Evolutionary conservation across 805 yeast genomes (phyloP).

Genomic region (Yamadazyma kitorensis): DNA sequence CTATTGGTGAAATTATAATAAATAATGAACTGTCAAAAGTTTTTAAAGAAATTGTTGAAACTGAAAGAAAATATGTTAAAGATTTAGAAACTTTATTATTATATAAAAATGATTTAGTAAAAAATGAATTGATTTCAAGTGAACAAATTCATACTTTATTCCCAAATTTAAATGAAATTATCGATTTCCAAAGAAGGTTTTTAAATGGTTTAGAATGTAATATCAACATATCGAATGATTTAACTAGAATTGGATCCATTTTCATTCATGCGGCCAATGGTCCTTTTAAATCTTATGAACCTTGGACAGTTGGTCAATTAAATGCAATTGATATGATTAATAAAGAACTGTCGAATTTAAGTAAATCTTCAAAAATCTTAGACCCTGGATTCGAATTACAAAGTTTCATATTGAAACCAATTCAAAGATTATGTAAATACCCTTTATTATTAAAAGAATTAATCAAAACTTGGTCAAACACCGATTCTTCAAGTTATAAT

Average conservation of each 20-base stretch:
- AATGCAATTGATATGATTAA: slow-evolving; percentile 80
- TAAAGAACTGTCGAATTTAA: slow-evolving; percentile 57
- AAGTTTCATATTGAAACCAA: slow-evolving; percentile 86
- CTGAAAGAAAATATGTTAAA: slow-evolving; percentile 90
- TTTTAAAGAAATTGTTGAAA: slow-evolving; percentile 77
- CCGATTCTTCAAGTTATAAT: slow-evolving; percentile 35
- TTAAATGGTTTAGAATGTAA: slow-evolving; percentile 88
- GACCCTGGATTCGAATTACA: slow-evolving; percentile 89
- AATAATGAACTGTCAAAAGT: slow-evolving; percentile 71
- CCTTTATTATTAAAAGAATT: slow-evolving; percentile 80
- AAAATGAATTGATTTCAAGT: slow-evolving; percentile 64
- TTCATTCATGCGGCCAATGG: slow-evolving; percentile 77
- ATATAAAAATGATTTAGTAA: slow-evolving; percentile 66
- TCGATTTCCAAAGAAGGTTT: slow-evolving; percentile 90
- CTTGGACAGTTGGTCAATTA: slow-evolving; percentile 90
- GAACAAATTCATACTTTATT: slow-evolving; percentile 80
- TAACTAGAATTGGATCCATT: slow-evolving; percentile 85
- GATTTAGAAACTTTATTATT: slow-evolving; percentile 74
- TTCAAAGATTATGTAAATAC: slow-evolving; percentile 93
- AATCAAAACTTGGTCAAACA: slow-evolving; percentile 49
- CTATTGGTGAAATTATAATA: slow-evolving; percentile 25
- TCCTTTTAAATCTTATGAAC: slow-evolving; percentile 85
- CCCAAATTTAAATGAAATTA: slow-evolving; percentile 78
- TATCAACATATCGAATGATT: slow-evolving; percentile 65
- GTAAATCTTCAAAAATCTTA: slow-evolving; percentile 54